These are phyloP conservation scores for Panellus pusillus DNA, from an alignment of 768 basidiomycete species.

Conservation along the genomic window DNA sequence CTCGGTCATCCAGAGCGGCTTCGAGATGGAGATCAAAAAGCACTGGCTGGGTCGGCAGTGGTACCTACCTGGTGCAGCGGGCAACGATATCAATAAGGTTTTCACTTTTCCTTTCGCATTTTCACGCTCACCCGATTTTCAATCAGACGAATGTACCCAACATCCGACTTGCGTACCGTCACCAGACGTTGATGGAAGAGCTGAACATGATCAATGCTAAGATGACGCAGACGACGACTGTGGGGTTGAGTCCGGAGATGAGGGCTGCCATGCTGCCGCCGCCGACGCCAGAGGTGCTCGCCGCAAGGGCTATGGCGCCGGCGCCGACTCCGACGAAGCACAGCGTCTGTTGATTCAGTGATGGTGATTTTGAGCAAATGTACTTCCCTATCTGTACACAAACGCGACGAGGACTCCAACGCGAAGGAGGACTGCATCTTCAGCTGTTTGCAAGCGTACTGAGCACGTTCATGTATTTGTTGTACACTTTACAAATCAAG, in stretches of 20 bases:
- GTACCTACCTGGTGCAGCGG: constrained; percentile 90
- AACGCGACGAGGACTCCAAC: too few species aligned
- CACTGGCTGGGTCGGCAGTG: constrained; percentile 93
- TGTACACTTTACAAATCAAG: too few species aligned
- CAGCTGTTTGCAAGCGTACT: too few species aligned
- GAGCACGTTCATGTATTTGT: too few species aligned
- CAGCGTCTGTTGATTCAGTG: constrained; percentile 1
- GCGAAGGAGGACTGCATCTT: too few species aligned
- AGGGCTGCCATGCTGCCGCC: constrained; percentile 22
- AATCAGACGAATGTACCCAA: constrained; percentile 95
- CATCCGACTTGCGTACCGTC: constrained; percentile 86
- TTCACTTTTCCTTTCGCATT: not conserved
- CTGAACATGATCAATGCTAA: constrained; percentile 61
- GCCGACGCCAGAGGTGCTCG: constrained; percentile 33
- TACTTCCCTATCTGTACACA: too few species aligned
- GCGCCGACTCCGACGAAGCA: constrained; percentile 4
- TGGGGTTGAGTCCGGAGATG: not conserved
- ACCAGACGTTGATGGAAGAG: constrained; percentile 86
- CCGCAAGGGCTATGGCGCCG: constrained; percentile 35
- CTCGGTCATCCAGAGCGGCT: constrained; percentile 94
- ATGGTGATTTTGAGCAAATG: not conserved
- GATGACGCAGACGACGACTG: not conserved
- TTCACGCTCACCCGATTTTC: not conserved
- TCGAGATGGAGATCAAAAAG: constrained; percentile 97
- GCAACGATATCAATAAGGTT: constrained; percentile 96